Base-by-base conservation (phyloP, 208 protist genomes). In the Borovskyia barvae region DNA sequence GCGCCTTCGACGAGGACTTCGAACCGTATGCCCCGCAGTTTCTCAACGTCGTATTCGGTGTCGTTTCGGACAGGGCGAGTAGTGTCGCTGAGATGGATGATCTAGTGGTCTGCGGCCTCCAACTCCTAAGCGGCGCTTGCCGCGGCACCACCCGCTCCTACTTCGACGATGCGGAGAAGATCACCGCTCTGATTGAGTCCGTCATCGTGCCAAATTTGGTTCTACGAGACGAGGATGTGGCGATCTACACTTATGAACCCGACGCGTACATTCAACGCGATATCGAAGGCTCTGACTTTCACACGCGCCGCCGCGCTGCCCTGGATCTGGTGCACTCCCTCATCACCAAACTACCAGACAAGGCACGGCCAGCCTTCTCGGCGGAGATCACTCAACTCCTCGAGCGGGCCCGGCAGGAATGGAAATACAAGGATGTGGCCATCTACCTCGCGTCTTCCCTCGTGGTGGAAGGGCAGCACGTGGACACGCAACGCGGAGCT, bases 251-350 rank as follows among this genome's bases (percentile, higher is more conserved):
- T 46, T 69, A 93, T 29, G 90, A 97, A n/a, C 67, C 86, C 14
- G 93, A 99, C 65, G 94, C 96, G 65, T 99, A 98, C 73, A 98
- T 99, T 32, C 82, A 97, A 52, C 72, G 80, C 8, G 97, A 99
- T 71, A 93, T 99, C 54, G 97, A 99, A 64, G 98, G 98, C 41
- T 96, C 85, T 51, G 92, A 96, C 66, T 79, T 90, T 50, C 90
- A 98, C 59, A 97, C 90, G 8, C 75, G 97, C 36, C 79, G 97
- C 51, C 90, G 96, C 41, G 87, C 92, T 7, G 83, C 93, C 1
- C 83, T 75, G 6, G 93, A 98, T 41, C 69, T 99, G 15, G 84
- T 98, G 22, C 92, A 91, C 33, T 78, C 79, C 11, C 62, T 98
- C 12, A 73, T 97, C 22, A 59, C 79, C 3, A 62, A 84, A 17